Evolutionary conservation across 352 stramenopile species (phyloP), one percentile per base, ranked within the genome.

Genomic region (Pythium inflatum): DNA sequence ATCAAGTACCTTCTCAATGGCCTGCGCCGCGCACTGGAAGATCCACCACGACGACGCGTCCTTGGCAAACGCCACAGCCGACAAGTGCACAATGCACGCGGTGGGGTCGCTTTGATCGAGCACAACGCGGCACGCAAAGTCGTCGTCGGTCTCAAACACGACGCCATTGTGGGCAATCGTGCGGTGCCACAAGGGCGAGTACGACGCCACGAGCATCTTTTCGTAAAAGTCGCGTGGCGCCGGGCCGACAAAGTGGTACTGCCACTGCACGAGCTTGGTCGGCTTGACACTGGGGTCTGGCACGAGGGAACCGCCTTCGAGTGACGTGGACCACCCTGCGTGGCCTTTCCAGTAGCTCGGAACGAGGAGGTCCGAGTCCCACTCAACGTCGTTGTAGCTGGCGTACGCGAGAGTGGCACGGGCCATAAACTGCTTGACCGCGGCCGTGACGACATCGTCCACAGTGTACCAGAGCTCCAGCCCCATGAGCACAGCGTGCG

Each of bases 161-260:
- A 53, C 8, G 2, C 45, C 45, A n/a, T 53, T 53, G 45, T n/a
- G 24, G 2, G n/a, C n/a, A 24, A 53, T 30, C 45, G 45, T 30
- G 45, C 48, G 48, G 11, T 22, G 4, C 48, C 48, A 56, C 48
- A 36, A n/a, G 20, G 34, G 31, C 51, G 51, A 46, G 58, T 70
- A 69, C 11, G 40, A 70, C 20, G 30, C 30, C 28, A 72, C 57
- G 0, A 46, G 57, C 38, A 76, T 22, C 18, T 70, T 55, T 20
- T 76, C 70, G 22, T 60, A 73, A 2, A 76, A n/a, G 25, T 54
- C 66, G 28, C 68, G 50, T 9, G 64, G 63, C n/a, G 70, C 41
- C 1, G 55, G 34, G 20, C 57, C 24, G 16, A 50, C n/a, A 31
- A 76, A 73, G 3, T 58, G 45, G 53, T 73, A 76, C 34, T 76